A percentile compares a stretch with the other conserved stretches of the same genome.
Conservation (phyloP, 2,329 filamentous ascomycete genomes). For the Calonectria crousiana region DNA sequence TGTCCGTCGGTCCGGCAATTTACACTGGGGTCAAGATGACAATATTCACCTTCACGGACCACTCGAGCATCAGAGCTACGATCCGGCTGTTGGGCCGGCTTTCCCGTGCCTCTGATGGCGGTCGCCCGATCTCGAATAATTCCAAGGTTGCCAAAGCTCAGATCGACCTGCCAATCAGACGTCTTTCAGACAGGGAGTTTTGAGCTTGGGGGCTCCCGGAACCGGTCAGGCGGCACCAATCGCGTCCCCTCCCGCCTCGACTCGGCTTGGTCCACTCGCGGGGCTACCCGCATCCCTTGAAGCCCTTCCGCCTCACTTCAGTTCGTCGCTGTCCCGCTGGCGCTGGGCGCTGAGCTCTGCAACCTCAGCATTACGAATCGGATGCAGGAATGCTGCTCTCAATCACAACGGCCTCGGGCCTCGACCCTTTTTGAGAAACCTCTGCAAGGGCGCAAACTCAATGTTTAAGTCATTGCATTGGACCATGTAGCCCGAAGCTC, state of each 20-base stretch:
- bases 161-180: constrained; percentile 41
- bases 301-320: constrained; percentile 43
- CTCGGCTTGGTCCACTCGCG: constrained; percentile 40
- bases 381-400: neutral
- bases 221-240: constrained; percentile 47
- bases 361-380: constrained; percentile 9
- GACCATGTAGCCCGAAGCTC: neutral
- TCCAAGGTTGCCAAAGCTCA: constrained; percentile 31
- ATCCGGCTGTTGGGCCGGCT: constrained; percentile 1
- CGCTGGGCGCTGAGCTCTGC: constrained; percentile 8
- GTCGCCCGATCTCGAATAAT: constrained; percentile 29
- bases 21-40: neutral
- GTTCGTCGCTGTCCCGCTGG: constrained; percentile 29
- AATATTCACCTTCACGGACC: neutral
- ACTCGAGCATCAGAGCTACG: constrained; percentile 2
- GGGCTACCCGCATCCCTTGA: constrained; percentile 46
- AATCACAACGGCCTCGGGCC: constrained; percentile 5
- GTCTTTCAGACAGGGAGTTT: constrained; percentile 31
- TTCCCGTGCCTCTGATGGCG: constrained; percentile 19
- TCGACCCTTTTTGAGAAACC: neutral
- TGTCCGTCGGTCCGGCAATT: constrained; percentile 34
- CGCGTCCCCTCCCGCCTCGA: constrained; percentile 44
- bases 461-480: neutral
- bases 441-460: neutral
- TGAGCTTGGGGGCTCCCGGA: constrained; percentile 38